Evolutionary conservation across 208 protist species (phyloP).

Genomic region (Giardia muris): DNA sequence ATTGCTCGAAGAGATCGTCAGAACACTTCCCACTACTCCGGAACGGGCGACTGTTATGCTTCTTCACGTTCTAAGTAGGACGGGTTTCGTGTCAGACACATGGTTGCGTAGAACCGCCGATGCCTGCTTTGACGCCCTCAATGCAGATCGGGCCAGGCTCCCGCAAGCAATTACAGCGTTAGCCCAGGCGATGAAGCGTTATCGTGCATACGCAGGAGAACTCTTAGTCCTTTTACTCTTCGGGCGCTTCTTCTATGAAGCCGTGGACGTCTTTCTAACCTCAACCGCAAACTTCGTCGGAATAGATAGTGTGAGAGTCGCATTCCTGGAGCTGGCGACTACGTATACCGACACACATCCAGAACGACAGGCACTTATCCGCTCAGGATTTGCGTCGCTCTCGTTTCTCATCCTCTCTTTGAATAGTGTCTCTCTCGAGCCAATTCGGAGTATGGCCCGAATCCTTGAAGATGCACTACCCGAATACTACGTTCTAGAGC

Average conservation of each 20-base stretch:
- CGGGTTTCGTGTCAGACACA: not conserved
- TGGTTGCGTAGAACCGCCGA: not conserved
- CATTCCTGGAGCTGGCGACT: not conserved
- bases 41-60: not conserved
- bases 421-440: not conserved
- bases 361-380: not conserved
- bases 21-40: not conserved
- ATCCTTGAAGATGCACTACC: not conserved
- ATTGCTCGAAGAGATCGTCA: not conserved
- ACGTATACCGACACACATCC: not conserved
- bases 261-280: not conserved
- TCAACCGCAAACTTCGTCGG: not conserved
- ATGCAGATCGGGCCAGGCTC: not conserved
- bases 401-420: not conserved
- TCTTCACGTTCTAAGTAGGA: not conserved
- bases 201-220: not conserved
- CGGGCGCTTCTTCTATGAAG: not conserved
- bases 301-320: not conserved
- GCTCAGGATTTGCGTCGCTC: not conserved
- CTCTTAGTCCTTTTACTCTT: not conserved
- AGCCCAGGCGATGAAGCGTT: not conserved
- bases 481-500: not conserved
- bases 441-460: not conserved
- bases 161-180: not conserved
- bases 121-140: not conserved